Evolutionary conservation across 2,329 filamentous ascomycete genomes (phyloP), one percentile per base, ranked within the genome.

Genomic region (Hirsutella rhossiliensis): DNA sequence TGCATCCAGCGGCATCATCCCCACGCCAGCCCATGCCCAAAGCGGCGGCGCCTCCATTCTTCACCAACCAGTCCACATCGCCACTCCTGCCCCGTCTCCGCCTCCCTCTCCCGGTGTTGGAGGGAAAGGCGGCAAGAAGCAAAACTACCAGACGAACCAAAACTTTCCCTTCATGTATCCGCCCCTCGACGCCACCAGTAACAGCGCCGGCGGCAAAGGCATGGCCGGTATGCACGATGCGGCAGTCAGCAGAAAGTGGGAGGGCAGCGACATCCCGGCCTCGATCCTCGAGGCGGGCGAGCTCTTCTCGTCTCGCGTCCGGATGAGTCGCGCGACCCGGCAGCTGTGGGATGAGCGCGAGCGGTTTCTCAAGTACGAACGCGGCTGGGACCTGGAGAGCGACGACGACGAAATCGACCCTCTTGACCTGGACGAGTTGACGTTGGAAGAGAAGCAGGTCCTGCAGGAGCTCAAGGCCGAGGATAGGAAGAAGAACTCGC

Each of bases 111-210:
- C 92, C 1, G 75, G 71, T 11, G 82, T 83, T 30, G 89, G 88
- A 23, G 88, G 88, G 0, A 98, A 97, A 62, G 87, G 85, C 43
- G 89, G 84, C 1, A 98, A 98, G 71, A 98, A 98, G 60, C 92
- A 98, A 57, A 98, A 97, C 54, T 98, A 98, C 56, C 92, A 98
- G 62, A 98, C 92, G 0, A 98, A 98, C 57, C 92, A 98, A 55
- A 92, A 96, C 58, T 97, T 98, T 51, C 92, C 92, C 0, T 97
- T 98, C 58, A 80, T 98, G 67, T 98, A 98, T 54, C 92, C 92
- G 2, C 92, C 92, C 1, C 69, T 96, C 17, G 90, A 96, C 62
- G 82, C 82, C 48, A 82, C 80, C 20, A 95, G 88, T 63, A 95
- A 94, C 58, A 85, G 83, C 53, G 81, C 90, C 32, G 90, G 92